Evolutionary conservation across 1,139 yeast genomes (phyloP).

Genomic region (Sugiyamaella xylanicola): DNA sequence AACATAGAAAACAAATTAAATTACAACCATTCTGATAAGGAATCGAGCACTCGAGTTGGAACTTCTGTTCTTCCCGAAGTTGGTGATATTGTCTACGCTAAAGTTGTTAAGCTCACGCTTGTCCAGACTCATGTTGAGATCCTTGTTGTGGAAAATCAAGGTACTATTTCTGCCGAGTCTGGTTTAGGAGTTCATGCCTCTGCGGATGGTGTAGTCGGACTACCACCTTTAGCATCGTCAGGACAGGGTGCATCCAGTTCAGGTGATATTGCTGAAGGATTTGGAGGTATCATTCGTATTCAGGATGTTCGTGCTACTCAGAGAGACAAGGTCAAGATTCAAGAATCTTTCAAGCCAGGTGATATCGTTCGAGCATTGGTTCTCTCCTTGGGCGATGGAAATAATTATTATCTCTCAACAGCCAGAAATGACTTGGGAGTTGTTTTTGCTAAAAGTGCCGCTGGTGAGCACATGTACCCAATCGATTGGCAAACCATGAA

Average conservation of each 20-base stretch:
- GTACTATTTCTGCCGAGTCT: conserved; percentile 59
- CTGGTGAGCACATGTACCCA: conserved; percentile 84
- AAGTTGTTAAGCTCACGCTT: conserved; percentile 65
- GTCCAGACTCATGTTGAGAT: conserved; percentile 84
- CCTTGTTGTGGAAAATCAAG: conserved; percentile 70
- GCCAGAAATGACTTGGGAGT: conserved; percentile 94
- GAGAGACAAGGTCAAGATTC: conserved; percentile 79
- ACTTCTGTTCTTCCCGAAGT: conserved; percentile 69
- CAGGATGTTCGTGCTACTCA: conserved; percentile 93
- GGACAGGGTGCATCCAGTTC: conserved; percentile 50
- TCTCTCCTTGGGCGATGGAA: conserved; percentile 90
- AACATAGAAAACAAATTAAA: conserved; percentile 44
- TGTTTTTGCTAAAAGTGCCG: conserved; percentile 69
- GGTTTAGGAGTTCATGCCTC: conserved; percentile 70
- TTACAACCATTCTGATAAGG: conserved; percentile 27
- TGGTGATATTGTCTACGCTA: conserved; percentile 78
- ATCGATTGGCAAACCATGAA: conserved; percentile 97
- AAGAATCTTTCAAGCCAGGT: conserved; percentile 84
- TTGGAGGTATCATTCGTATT: conserved; percentile 81
- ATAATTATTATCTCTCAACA: conserved; percentile 84
- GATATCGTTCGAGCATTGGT: conserved; percentile 80
- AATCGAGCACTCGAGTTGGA: conserved; percentile 36
- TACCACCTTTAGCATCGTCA: conserved; percentile 40
- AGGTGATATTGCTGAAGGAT: conserved; percentile 82
- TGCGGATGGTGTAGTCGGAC: conserved; percentile 37